Conservation (phyloP, 495 filamentous ascomycete genomes). For the Penicillium subrubescens region DNA sequence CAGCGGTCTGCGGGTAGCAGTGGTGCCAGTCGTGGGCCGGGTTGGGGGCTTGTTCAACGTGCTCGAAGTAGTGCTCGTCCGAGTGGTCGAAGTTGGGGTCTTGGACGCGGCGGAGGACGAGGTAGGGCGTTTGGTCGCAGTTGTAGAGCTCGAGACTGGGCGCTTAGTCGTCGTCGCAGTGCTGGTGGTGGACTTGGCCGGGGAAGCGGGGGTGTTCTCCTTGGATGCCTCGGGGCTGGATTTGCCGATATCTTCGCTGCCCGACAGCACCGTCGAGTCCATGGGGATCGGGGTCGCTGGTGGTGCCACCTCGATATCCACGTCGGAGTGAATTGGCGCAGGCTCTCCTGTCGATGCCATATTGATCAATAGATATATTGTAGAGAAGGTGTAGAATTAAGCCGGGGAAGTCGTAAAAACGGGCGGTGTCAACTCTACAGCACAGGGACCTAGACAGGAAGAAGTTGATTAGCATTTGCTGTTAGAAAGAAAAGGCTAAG, state of each 20-base stretch:
- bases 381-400: background rate
- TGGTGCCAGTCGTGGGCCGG: conserved; percentile 39
- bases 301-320: conserved; percentile 34
- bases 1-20: conserved; percentile 42
- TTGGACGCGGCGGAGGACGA: conserved; percentile 38
- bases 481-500: background rate
- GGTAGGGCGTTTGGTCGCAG: conserved; percentile 38
- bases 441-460: conserved; percentile 6
- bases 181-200: conserved; percentile 31
- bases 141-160: conserved; percentile 33
- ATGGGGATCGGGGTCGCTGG: conserved; percentile 48
- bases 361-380: conserved; percentile 14
- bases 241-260: conserved; percentile 39
- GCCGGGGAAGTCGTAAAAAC: background rate
- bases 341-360: conserved; percentile 49
- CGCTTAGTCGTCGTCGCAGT: conserved; percentile 34
- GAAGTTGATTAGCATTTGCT: conserved; percentile 6
- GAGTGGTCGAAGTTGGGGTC: conserved; percentile 29
- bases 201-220: conserved; percentile 38
- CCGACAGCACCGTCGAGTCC: conserved; percentile 41
- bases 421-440: conserved; percentile 4
- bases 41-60: conserved; percentile 50
- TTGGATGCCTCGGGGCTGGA: conserved; percentile 46
- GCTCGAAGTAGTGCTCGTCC: conserved; percentile 31
- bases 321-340: conserved; percentile 29